Evolutionary conservation across 1,284 basidiomycete species (phyloP).

Genomic region (Exobasidium cylindrosporum): DNA sequence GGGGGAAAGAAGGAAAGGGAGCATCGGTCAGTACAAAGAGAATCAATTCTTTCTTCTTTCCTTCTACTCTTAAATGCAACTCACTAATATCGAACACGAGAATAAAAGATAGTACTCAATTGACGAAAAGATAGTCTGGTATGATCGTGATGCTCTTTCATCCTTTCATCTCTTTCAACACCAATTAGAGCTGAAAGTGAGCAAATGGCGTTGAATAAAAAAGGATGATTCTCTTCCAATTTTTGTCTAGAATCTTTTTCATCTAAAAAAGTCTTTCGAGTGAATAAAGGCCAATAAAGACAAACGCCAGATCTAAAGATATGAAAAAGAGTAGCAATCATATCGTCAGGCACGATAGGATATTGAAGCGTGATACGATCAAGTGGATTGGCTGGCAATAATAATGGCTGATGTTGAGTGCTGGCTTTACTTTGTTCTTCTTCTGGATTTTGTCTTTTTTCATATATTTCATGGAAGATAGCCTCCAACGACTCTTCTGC

Average conservation of each 20-base stretch:
- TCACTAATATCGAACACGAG: slow-evolving; percentile 38
- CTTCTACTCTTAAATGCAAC: no score
- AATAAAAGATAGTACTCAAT: slow-evolving; percentile 32
- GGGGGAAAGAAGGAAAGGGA: not conserved
- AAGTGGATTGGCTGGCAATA: no score
- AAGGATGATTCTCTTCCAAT: slow-evolving; percentile 31
- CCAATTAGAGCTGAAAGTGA: slow-evolving; percentile 26
- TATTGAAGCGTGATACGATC: not conserved
- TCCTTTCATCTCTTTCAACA: slow-evolving; percentile 4
- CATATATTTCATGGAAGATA: not conserved
- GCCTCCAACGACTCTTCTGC: not conserved
- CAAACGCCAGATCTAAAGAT: slow-evolving; percentile 33
- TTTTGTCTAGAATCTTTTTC: slow-evolving; percentile 23
- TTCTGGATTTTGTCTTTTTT: not conserved
- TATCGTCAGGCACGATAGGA: slow-evolving; percentile 21
- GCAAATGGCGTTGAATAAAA: slow-evolving; percentile 35
- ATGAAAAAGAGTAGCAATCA: slow-evolving; percentile 31
- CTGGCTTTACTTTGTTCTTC: no score
- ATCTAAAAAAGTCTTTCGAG: slow-evolving; percentile 17
- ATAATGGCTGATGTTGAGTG: no score
- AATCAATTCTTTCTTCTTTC: no score
- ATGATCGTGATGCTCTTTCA: not conserved
- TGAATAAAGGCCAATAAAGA: slow-evolving; percentile 35
- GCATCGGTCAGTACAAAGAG: no score
- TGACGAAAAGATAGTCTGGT: slow-evolving; percentile 7